Evolutionary conservation across 345 rosid species (phyloP).

Genomic region (Leavenworthia alabamica): DNA sequence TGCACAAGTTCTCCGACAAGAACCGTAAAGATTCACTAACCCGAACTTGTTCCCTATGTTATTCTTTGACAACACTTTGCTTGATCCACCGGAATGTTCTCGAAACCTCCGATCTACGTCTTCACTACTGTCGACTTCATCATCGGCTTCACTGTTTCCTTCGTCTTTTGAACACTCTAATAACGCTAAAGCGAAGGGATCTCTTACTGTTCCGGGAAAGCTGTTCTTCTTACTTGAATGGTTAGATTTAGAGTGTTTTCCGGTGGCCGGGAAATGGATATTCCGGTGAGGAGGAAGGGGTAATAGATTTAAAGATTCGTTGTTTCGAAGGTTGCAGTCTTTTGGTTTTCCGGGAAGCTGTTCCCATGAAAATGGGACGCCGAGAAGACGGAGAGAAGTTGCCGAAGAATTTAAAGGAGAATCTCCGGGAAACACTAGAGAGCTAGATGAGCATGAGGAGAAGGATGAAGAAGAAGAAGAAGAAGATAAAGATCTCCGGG

Average conservation of each 20-base stretch:
- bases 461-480: slow-evolving; percentile 31
- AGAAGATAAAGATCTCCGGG: slow-evolving; percentile 28
- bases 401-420: slow-evolving; percentile 49
- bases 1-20: slow-evolving; percentile 58
- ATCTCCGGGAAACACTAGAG: slow-evolving; percentile 34
- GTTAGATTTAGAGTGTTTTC: slow-evolving; percentile 1
- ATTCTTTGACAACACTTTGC: slow-evolving; percentile 15
- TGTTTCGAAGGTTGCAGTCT: slow-evolving; percentile 35
- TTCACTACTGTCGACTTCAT: background rate
- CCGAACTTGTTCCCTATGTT: slow-evolving; percentile 53
- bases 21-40: slow-evolving; percentile 49
- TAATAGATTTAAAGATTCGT: slow-evolving; percentile 35
- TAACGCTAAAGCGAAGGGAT: slow-evolving; percentile 75
- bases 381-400: slow-evolving; percentile 52
- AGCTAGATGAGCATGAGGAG: slow-evolving; percentile 30
- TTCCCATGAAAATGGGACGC: slow-evolving; percentile 95
- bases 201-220: slow-evolving; percentile 35
- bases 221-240: slow-evolving; percentile 4
- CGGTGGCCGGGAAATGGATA: slow-evolving; percentile 26
- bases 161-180: slow-evolving; percentile 68
- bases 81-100: slow-evolving; percentile 13
- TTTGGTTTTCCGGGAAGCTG: slow-evolving; percentile 83
- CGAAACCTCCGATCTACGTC: background rate
- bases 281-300: slow-evolving; percentile 58
- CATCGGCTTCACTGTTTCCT: background rate